These are phyloP conservation scores for Xylaria nigripes DNA, from an alignment of 495 filamentous ascomycete genomes.

Conservation along the genomic window DNA sequence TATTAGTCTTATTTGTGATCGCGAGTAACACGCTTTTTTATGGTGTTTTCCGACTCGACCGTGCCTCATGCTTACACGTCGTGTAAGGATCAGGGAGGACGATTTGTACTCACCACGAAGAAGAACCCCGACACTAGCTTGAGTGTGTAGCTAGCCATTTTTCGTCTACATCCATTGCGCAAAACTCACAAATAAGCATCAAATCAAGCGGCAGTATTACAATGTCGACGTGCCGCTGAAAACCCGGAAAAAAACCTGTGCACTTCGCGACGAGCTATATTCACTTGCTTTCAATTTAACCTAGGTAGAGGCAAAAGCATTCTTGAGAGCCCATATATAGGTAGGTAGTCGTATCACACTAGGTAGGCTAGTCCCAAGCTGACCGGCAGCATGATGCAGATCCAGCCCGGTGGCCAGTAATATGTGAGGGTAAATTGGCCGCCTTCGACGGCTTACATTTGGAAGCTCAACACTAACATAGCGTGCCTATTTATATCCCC, in stretches of 20 bases:
- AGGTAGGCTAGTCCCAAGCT: not conserved
- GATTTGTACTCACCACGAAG: not conserved
- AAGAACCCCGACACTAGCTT: not conserved
- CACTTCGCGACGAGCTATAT: too few relatives aligned
- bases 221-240: too few relatives aligned
- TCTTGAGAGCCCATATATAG: too few relatives aligned
- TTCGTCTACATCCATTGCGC: not conserved
- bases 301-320: too few relatives aligned
- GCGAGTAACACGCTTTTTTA: not conserved
- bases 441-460: too few relatives aligned
- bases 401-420: not conserved
- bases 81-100: not conserved
- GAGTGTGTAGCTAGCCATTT: not conserved
- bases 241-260: too few relatives aligned
- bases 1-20: not conserved
- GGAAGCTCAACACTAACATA: too few relatives aligned
- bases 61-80: not conserved
- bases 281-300: too few relatives aligned
- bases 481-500: too few relatives aligned
- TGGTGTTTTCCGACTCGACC: too few relatives aligned
- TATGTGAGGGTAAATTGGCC: too few relatives aligned
- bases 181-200: not conserved
- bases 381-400: not conserved
- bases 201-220: not conserved
- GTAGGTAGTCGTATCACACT: not conserved